Percentiles rank a stretch among this genome's conserved stretches.
phyloP scores from a whole-genome alignment of 345 rosid species.

The Syzygium aqueum region DNA sequence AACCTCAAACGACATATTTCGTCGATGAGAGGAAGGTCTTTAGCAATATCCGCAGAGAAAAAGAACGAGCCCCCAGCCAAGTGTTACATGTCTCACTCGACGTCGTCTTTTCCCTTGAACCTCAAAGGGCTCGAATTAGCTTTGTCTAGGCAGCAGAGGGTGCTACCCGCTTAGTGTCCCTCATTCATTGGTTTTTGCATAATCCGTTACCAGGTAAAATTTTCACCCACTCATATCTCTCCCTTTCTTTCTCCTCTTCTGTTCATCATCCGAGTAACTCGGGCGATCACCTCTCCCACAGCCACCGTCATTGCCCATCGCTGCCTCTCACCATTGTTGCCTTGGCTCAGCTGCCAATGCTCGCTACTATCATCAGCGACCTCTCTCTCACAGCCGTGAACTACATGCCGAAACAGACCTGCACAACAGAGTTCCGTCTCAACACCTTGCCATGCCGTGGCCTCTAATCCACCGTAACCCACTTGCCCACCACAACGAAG shows the following conservation, averaged over 20 bases:
- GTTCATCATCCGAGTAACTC: neutral
- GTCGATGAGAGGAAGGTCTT: neutral
- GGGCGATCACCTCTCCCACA: neutral
- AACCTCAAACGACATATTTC: neutral
- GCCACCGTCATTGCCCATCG: neutral
- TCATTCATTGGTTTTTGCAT: neutral
- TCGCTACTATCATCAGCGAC: neutral
- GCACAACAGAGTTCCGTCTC: neutral
- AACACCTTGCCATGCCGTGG: neutral
- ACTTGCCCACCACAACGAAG: neutral
- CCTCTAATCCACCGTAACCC: neutral
- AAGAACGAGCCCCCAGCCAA: neutral
- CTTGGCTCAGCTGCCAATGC: neutral
- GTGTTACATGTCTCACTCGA: neutral
- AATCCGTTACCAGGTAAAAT: neutral
- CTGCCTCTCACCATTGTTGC: neutral
- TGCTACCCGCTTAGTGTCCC: neutral
- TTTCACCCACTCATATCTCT: neutral
- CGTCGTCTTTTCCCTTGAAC: neutral
- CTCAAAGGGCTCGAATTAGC: neutral
- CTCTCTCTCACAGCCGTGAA: neutral
- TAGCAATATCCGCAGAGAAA: neutral
- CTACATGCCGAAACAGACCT: neutral
- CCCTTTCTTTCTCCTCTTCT: neutral
- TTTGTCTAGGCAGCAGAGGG: neutral